Conservation (phyloP, 306 rosid genomes). For the Citrullus mucosospermus region DNA sequence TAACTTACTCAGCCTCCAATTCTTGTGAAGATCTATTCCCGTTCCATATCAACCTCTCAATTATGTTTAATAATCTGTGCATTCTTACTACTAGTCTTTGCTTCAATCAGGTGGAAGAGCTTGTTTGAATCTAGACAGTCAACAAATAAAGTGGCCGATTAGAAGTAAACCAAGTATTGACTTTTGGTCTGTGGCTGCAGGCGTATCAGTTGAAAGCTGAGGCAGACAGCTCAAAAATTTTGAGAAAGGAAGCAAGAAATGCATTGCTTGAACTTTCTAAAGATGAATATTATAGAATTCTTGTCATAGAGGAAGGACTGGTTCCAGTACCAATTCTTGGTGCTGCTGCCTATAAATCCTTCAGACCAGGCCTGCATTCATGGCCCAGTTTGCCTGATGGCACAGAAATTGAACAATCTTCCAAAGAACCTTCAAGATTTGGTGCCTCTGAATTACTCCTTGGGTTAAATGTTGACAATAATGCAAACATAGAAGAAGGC, state of each 20-base stretch:
- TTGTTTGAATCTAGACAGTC: not conserved
- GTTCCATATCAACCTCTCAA: not conserved
- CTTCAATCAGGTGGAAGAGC: not conserved
- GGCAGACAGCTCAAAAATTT: constrained; percentile 39
- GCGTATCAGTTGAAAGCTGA: constrained; percentile 40
- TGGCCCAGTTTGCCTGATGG: constrained; percentile 84
- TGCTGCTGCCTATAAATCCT: constrained; percentile 65
- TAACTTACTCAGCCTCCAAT: not conserved
- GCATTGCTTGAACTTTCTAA: constrained; percentile 65
- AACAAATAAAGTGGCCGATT: not conserved
- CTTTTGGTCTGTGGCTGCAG: constrained; percentile 26
- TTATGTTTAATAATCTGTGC: not conserved
- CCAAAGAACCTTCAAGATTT: constrained; percentile 43
- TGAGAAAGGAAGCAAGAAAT: constrained; percentile 70
- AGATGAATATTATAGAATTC: constrained; percentile 59
- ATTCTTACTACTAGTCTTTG: not conserved
- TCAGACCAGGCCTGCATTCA: constrained; percentile 37
- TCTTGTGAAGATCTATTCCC: not conserved
- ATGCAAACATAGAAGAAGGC: constrained; percentile 47
- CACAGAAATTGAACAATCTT: constrained; percentile 49
- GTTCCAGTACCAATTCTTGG: constrained; percentile 82
- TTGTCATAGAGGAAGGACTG: constrained; percentile 78
- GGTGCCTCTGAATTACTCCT: constrained; percentile 81
- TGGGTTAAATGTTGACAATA: constrained; percentile 53
- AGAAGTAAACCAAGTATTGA: not conserved